These are phyloP conservation scores for Brassica incana DNA, from an alignment of 345 rosid species.

Conservation along the genomic window DNA sequence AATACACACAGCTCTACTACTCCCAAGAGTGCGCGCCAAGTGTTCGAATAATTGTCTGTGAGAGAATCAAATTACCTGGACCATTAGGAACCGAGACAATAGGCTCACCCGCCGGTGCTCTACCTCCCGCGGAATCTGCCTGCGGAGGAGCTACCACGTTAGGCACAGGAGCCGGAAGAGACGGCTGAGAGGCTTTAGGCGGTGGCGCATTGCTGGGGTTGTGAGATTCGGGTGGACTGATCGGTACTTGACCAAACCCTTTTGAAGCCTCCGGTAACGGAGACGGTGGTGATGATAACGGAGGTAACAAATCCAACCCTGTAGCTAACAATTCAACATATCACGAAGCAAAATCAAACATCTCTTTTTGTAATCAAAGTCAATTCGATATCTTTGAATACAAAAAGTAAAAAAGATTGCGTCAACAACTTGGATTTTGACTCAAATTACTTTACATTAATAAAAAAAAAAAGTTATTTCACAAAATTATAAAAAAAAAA, in stretches of 20 bases:
- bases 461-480: neutral
- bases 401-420: neutral
- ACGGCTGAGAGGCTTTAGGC: constrained; percentile 37
- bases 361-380: neutral
- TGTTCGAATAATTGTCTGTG: constrained; percentile 27
- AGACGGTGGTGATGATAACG: constrained; percentile 45
- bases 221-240: constrained; percentile 38
- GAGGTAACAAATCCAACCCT: constrained; percentile 37
- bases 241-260: constrained; percentile 51
- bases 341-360: neutral
- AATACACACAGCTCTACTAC: neutral
- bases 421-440: constrained; percentile 7
- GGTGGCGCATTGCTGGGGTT: constrained; percentile 41
- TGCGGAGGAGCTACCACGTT: constrained; percentile 48
- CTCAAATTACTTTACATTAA: neutral
- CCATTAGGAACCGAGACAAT: constrained; percentile 43
- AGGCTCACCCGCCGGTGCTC: constrained; percentile 42
- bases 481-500: neutral
- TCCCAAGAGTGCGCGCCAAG: constrained; percentile 2
- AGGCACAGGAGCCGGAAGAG: constrained; percentile 37
- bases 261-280: constrained; percentile 40
- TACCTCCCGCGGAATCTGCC: constrained; percentile 5
- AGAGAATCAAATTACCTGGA: constrained; percentile 42
- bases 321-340: constrained; percentile 1
- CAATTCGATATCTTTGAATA: neutral